A percentile compares a stretch with the other conserved stretches of the same genome.
Evolutionary conservation across 1,139 yeast genomes (phyloP).

Genomic region (Geotrichum aggregatum): DNA sequence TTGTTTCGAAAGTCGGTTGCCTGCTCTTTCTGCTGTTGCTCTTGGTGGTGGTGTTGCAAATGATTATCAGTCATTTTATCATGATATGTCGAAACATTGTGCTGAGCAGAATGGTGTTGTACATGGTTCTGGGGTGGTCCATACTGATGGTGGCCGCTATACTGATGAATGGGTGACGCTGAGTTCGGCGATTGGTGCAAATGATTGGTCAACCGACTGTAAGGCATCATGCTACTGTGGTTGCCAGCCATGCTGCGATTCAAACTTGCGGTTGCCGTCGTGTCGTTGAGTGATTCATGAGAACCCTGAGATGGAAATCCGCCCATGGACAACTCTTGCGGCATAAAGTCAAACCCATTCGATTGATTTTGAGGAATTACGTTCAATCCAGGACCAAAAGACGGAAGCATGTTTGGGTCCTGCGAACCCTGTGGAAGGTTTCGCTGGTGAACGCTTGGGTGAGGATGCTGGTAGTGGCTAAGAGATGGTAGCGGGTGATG

Average conservation of each 20-base stretch:
- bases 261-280: too few species aligned
- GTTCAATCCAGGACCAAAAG: constrained; percentile 10
- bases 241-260: too few species aligned
- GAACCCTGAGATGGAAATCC: constrained; percentile 6
- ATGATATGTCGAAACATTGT: neutral
- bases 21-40: constrained; percentile 5
- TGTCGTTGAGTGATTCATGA: constrained; percentile 5
- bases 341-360: constrained; percentile 13
- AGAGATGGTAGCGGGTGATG: constrained; percentile 8
- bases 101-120: too few species aligned
- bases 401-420: constrained; percentile 4
- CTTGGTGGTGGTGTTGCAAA: neutral
- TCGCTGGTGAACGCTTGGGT: neutral
- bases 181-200: neutral
- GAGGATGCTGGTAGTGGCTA: neutral
- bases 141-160: neutral
- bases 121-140: neutral
- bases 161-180: neutral
- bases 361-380: neutral
- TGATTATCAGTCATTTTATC: too few species aligned
- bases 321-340: constrained; percentile 1
- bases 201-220: too few species aligned
- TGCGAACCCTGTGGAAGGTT: neutral
- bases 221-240: too few species aligned
- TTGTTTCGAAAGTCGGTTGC: constrained; percentile 4